phyloP scores from a whole-genome alignment of 2,329 filamentous ascomycete genomes.

The Plenodomus biglobosus region DNA sequence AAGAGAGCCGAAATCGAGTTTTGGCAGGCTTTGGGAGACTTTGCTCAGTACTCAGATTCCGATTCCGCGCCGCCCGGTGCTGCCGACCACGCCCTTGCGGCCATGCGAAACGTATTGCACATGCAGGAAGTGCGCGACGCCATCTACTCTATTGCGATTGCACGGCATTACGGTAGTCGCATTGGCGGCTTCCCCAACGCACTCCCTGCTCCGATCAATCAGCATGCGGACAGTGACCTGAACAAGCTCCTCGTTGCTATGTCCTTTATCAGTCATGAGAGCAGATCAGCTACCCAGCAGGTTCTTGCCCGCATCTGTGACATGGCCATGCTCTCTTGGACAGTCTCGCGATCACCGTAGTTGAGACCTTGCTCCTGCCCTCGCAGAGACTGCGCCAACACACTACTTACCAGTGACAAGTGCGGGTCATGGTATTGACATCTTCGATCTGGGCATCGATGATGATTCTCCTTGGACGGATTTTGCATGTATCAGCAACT shows the following conservation, averaged over 20 bases:
- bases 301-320: constrained; percentile 53
- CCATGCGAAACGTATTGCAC: constrained; percentile 71
- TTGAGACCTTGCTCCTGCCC: background rate
- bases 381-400: no score
- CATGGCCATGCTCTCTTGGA: constrained; percentile 53
- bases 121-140: constrained; percentile 86
- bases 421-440: background rate
- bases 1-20: constrained; percentile 67
- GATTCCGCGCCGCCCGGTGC: constrained; percentile 58
- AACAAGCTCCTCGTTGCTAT: constrained; percentile 54
- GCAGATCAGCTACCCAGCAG: constrained; percentile 49
- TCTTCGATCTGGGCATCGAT: constrained; percentile 8
- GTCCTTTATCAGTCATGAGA: constrained; percentile 52
- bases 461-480: background rate
- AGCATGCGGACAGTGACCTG: constrained; percentile 39
- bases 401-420: background rate
- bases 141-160: constrained; percentile 83
- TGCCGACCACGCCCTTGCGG: constrained; percentile 66
- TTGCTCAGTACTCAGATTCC: constrained; percentile 66
- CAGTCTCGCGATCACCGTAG: constrained; percentile 23
- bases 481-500: background rate
- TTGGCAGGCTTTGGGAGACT: constrained; percentile 77
- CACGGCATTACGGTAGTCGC: constrained; percentile 70
- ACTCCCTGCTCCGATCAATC: constrained; percentile 30
- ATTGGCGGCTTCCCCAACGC: constrained; percentile 50